Evolutionary conservation across 1,284 basidiomycete species (phyloP).

Genomic region (Ganoderma sp.): DNA sequence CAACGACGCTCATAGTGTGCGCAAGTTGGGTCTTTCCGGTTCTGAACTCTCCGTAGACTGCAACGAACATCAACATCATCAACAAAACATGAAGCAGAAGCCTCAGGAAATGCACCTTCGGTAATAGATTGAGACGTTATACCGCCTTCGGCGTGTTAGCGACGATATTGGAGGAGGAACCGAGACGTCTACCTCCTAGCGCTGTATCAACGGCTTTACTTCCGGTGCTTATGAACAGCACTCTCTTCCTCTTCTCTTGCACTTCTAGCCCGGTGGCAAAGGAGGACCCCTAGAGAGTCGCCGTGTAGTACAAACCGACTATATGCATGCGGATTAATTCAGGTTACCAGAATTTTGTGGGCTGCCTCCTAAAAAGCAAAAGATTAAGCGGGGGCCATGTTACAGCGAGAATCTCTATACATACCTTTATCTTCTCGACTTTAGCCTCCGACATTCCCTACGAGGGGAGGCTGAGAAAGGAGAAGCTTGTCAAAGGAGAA

Average conservation of each 20-base stretch:
- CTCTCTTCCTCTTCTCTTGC: constrained; percentile 81
- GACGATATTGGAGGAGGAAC: not conserved
- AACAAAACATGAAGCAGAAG: not conserved
- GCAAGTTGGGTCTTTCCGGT: constrained; percentile 92
- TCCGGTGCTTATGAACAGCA: constrained; percentile 84
- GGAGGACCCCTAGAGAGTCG: constrained; percentile 75
- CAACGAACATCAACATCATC: not conserved
- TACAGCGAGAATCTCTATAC: constrained; percentile 16
- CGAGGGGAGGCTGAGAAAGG: not conserved
- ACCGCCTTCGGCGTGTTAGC: constrained; percentile 58
- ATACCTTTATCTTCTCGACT: constrained; percentile 93
- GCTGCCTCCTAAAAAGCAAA: constrained; percentile 76
- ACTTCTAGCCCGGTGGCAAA: constrained; percentile 91
- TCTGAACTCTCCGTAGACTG: constrained; percentile 81
- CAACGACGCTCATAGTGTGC: constrained; percentile 89
- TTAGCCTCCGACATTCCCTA: constrained; percentile 90
- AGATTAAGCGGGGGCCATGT: constrained; percentile 11
- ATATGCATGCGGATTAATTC: constrained; percentile 14
- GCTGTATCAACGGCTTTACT: constrained; percentile 90
- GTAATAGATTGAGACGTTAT: constrained; percentile 90
- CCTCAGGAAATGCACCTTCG: constrained; percentile 61
- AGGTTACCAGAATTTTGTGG: constrained; percentile 76
- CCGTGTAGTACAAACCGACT: constrained; percentile 7
- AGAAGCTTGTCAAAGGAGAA: not conserved
- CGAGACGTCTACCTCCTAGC: constrained; percentile 69